Evolutionary conservation across 108 stramenopile genomes (phyloP).

Genomic region (Discostella stelligeroides): DNA sequence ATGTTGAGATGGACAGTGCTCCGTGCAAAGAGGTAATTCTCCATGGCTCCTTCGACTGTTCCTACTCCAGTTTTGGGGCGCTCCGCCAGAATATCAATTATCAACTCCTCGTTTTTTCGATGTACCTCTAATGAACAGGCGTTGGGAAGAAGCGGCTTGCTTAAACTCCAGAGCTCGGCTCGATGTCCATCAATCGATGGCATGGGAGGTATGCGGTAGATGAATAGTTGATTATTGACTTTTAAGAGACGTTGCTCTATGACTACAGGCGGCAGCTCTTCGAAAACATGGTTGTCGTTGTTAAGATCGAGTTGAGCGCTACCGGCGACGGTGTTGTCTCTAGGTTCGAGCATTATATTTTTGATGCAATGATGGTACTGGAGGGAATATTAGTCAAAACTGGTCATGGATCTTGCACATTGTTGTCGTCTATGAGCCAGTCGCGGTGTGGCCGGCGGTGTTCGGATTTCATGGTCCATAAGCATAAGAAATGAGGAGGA

Average conservation of each 20-base stretch:
- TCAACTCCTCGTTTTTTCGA: slow-evolving; percentile 38
- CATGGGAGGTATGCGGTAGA: slow-evolving; percentile 82
- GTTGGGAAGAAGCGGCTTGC: slow-evolving; percentile 53
- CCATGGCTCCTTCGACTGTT: slow-evolving; percentile 29
- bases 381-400: too few species aligned
- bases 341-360: slow-evolving; percentile 20
- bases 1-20: slow-evolving; percentile 32
- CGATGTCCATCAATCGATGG: slow-evolving; percentile 64
- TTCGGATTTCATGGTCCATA: too few species aligned
- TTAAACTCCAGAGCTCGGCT: slow-evolving; percentile 83
- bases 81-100: slow-evolving; percentile 47
- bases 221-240: slow-evolving; percentile 66
- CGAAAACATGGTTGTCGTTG: slow-evolving; percentile 49
- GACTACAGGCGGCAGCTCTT: slow-evolving; percentile 61
- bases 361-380: too few species aligned
- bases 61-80: slow-evolving; percentile 35
- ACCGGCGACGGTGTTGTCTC: background rate
- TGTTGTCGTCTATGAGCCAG: too few species aligned
- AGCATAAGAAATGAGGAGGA: too few species aligned
- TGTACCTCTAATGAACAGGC: slow-evolving; percentile 57
- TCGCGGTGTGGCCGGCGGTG: too few species aligned
- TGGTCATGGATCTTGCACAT: too few species aligned
- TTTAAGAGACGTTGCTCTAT: slow-evolving; percentile 65
- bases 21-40: slow-evolving; percentile 50
- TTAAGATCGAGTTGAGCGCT: too few species aligned